Percentiles rank a stretch among this genome's conserved stretches.
These are phyloP conservation scores for Plicaturopsis crispa DNA, from an alignment of 768 basidiomycete genomes.

Conservation along the genomic window DNA sequence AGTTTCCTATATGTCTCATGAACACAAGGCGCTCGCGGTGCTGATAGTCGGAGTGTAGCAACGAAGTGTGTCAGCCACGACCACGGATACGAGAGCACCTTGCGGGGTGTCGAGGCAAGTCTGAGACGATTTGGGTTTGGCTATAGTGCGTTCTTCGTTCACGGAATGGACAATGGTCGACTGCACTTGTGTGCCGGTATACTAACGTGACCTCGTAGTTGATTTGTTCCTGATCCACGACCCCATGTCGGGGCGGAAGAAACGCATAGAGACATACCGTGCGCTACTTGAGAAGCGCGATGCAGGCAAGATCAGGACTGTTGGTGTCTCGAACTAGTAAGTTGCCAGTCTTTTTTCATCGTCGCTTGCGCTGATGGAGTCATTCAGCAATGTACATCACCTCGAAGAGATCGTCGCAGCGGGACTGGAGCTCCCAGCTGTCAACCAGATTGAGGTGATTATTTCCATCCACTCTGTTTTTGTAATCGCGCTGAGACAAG, in stretches of 20 bases:
- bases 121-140: constrained; percentile 48
- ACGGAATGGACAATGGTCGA: background rate
- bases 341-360: no score
- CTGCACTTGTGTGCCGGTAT: no score
- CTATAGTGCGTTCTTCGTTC: no score
- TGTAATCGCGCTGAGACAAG: constrained; percentile 1
- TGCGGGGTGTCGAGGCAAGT: constrained; percentile 52
- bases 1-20: constrained; percentile 16
- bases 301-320: constrained; percentile 57
- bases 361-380: no score
- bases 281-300: constrained; percentile 57
- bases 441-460: constrained; percentile 77
- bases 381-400: constrained; percentile 53
- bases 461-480: background rate
- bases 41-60: constrained; percentile 45
- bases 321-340: constrained; percentile 86
- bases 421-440: constrained; percentile 56
- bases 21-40: no score
- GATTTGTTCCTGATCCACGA: constrained; percentile 80
- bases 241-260: constrained; percentile 53
- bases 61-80: constrained; percentile 52
- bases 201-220: no score
- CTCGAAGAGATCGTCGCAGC: constrained; percentile 64
- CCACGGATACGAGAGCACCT: constrained; percentile 58
- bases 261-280: constrained; percentile 64